phyloP scores from a whole-genome alignment of 805 yeast genomes.

The Ogataea ganodermae region DNA sequence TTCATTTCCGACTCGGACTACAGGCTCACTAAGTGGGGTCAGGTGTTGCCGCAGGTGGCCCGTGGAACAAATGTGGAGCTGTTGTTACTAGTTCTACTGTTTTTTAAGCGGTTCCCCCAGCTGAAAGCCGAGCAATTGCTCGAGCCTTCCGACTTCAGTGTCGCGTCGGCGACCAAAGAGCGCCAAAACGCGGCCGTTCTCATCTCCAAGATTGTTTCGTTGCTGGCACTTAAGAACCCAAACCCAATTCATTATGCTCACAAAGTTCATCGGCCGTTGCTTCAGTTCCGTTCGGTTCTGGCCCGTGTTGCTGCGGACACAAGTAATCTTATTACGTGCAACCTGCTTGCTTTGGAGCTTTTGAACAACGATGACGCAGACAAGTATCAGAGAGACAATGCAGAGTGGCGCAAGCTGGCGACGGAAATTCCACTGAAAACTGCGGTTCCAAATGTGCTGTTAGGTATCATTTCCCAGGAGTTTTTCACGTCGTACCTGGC shows the following conservation, averaged over 20 bases:
- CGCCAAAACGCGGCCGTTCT: constrained; percentile 39
- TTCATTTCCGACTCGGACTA: constrained; percentile 45
- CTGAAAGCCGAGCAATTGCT: constrained; percentile 45
- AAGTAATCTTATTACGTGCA: constrained; percentile 57
- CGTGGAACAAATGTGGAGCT: constrained; percentile 37
- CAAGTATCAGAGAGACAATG: constrained; percentile 45
- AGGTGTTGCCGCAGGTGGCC: constrained; percentile 42
- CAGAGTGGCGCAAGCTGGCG: constrained; percentile 61
- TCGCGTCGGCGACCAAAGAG: constrained; percentile 40
- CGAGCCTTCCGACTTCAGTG: constrained; percentile 33
- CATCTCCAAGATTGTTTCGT: constrained; percentile 50
- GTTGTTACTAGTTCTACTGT: constrained; percentile 48
- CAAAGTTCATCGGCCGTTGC: constrained; percentile 66
- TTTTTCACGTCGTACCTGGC: constrained; percentile 43
- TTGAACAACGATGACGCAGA: constrained; percentile 54
- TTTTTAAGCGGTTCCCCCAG: constrained; percentile 40
- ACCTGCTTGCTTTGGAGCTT: constrained; percentile 50
- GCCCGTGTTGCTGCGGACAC: constrained; percentile 51
- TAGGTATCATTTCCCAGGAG: constrained; percentile 60
- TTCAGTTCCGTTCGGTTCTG: constrained; percentile 67
- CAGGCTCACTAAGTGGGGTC: constrained; percentile 54
- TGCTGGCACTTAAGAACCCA: constrained; percentile 48
- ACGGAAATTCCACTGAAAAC: constrained; percentile 61
- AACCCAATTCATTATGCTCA: constrained; percentile 61
- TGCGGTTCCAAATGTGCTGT: constrained; percentile 58